Base-by-base conservation (phyloP, 768 basidiomycete species). In the Lyophyllum semitale region DNA sequence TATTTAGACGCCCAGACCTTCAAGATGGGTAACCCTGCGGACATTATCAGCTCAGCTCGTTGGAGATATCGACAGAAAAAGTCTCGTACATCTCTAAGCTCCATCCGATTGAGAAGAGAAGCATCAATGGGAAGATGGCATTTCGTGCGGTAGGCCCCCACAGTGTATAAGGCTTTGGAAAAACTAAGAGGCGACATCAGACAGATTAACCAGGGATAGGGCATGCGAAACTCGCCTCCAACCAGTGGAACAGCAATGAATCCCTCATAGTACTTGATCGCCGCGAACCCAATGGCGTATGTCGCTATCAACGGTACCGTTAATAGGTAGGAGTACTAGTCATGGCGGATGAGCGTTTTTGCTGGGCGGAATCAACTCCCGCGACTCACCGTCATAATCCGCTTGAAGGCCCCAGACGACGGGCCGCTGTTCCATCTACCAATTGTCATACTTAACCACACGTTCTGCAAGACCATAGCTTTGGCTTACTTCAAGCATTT, bases 211-310 rank as follows among this genome's bases (percentile, higher is more conserved):
- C 18, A 17, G 15, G n/a, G 17, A 18, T 18, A 7, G 4, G 2
- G 20, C 32, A 2, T 9, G 33, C 12, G 48, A 37, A 7, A 80
- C 86, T 64, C 54, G 87, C 87, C 71, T 53, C 85, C 85, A 17
- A 64, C 50, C 1, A 61, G 57, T 0, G 84, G 79, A 20, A 81
- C 38, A 8, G 60, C 41, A 4, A 80, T 70, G 59, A 77, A 91
- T 0, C 91, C 91, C 60, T 90, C 82, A 8, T 68, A 64, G 63
- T 91, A 93, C 66, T 92, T 93, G 71, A 94, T 88, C 55, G 80
- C 58, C 4, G 84, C 68, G 63, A 88, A 88, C 0, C 89, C 89
- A 8, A 85, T 41, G 1, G 88, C 68, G 61, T 84, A 91, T 18
- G 71, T 55, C 49, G 79, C 70, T 63, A 89, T 71, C 30, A 87